A percentile compares a stretch with the other conserved stretches of the same genome.
Evolutionary conservation across 495 filamentous ascomycete species (phyloP).

Genomic region (Podospora pseudoanserina): DNA sequence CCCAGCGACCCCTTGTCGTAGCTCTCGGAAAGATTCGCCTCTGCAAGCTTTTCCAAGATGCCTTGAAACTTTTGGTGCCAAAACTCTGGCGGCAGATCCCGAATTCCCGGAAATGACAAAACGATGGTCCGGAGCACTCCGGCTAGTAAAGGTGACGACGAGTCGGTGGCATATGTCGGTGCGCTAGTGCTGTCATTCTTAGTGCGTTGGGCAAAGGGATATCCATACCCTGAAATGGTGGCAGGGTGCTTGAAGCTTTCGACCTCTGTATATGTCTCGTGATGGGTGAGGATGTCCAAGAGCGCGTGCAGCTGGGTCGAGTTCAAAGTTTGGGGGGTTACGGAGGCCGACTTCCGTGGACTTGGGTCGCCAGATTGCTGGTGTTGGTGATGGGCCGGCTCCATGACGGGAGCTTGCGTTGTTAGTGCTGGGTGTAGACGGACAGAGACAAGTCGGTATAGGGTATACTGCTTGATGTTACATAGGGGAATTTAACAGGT

Average conservation of each 20-base stretch:
- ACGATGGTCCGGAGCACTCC: slow-evolving; percentile 54
- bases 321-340: slow-evolving; percentile 32
- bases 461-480: background rate
- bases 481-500: background rate
- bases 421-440: background rate
- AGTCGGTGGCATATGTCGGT: slow-evolving; percentile 27
- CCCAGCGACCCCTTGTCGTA: slow-evolving; percentile 66
- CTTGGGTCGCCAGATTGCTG: background rate
- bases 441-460: background rate
- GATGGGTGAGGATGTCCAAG: slow-evolving; percentile 63
- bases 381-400: background rate
- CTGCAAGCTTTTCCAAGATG: slow-evolving; percentile 48
- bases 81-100: slow-evolving; percentile 53
- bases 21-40: slow-evolving; percentile 61
- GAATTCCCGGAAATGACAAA: slow-evolving; percentile 54
- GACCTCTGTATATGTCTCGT: slow-evolving; percentile 61
- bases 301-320: slow-evolving; percentile 54
- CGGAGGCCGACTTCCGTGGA: background rate
- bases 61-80: slow-evolving; percentile 51
- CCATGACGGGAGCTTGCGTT: background rate
- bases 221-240: slow-evolving; percentile 55
- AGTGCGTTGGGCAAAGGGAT: slow-evolving; percentile 46
- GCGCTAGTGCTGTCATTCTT: slow-evolving; percentile 6
- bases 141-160: slow-evolving; percentile 56
- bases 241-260: slow-evolving; percentile 54